Evolutionary conservation across 1,284 basidiomycete genomes (phyloP), one percentile per base, ranked within the genome.

Genomic region (Moniliophthora roreri): DNA sequence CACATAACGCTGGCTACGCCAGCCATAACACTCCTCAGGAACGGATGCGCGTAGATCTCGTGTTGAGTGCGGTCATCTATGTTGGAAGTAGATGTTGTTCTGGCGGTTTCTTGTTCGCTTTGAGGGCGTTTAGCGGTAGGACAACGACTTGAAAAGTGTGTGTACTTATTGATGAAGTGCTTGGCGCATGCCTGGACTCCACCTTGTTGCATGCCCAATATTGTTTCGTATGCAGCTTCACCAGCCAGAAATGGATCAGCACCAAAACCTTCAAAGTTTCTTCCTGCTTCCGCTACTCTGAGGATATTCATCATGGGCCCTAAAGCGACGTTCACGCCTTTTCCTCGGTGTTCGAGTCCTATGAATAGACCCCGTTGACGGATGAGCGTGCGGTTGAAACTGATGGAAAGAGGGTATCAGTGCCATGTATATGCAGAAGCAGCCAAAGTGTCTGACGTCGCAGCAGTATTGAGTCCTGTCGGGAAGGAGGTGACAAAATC

Each of bases 261-360:
- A 42, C 89, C 86, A 58, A 90, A 93, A 7, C 89, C 89, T 72
- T 94, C 91, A 88, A 89, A 95, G 67, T 90, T 91, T 9, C 91
- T 73, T 0, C 92, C 92, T 1, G 79, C 84, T 58, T 78, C 73
- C 1, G 82, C 77, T 28, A 81, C 67, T 51, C 87, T 80, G n/a
- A 84, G 87, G 68, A 89, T 75, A 62, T 89, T 89, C 84, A 87
- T 88, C 83, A 78, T 78, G 1, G 78, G 78, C 0, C 78, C 78
- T 6, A 87, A 73, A 5, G 81, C 82, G 46, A 87, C 76, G 62
- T 95, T 81, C 52, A 88, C 85, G 37, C 93, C 93, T 66, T 95
- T 93, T 40, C 79, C 85, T 56, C 79, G 78, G 70, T 87, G 84
- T 70, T 95, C 92, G 44, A 75, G 64, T 21, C 91, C 93, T 80